Conservation (phyloP, 73 alveolate species). For the Diophrys appendiculata region DNA sequence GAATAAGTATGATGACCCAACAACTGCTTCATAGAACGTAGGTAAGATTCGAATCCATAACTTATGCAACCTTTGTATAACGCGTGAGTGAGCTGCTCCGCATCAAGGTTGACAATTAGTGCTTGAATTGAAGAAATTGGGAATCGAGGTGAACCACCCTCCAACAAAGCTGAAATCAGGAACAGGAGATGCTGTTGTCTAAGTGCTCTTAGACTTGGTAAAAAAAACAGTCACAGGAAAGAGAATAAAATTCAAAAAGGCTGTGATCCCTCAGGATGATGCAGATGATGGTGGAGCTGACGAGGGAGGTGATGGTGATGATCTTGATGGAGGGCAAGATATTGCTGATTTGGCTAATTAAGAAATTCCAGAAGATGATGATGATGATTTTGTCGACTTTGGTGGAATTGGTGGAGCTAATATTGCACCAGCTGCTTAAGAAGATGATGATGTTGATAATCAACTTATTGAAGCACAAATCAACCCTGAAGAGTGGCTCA, state of each 20-base stretch:
- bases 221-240: conserved; percentile 34
- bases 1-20: conserved; percentile 73
- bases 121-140: conserved; percentile 62
- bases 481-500: conserved; percentile 67
- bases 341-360: conserved; percentile 59
- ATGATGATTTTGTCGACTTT: conserved; percentile 58
- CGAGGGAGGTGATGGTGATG: conserved; percentile 28
- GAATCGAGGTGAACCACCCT: conserved; percentile 62
- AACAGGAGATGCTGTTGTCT: conserved; percentile 66
- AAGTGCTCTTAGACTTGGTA: conserved; percentile 45
- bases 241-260: conserved; percentile 60
- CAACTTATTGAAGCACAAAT: conserved; percentile 49
- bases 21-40: conserved; percentile 64
- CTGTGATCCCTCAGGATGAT: conserved; percentile 54
- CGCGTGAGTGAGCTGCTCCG: background rate
- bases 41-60: conserved; percentile 17
- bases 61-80: background rate
- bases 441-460: conserved; percentile 39
- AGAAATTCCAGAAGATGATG: conserved; percentile 25
- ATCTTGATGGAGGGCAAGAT: conserved; percentile 60
- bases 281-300: conserved; percentile 67
- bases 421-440: conserved; percentile 1
- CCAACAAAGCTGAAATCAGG: conserved; percentile 67
- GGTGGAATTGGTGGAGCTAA: conserved; percentile 45
- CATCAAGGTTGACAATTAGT: conserved; percentile 5